Conservation (phyloP, 2,329 filamentous ascomycete species). For the Tolypocladium paradoxum region DNA sequence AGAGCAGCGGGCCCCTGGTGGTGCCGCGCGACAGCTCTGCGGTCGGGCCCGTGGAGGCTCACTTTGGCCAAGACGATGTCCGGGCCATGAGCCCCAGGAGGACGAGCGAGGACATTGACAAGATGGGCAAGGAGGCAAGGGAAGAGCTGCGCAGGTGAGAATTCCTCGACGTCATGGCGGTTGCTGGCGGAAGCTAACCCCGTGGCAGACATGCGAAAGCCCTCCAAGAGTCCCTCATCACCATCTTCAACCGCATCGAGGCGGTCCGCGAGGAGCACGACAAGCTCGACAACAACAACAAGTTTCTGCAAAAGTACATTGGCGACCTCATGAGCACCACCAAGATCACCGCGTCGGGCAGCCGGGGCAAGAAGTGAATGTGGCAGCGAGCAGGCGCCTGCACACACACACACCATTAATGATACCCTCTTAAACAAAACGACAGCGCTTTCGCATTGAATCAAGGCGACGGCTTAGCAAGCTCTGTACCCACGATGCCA, state of each 20-base stretch:
- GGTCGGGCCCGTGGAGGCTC: constrained; percentile 60
- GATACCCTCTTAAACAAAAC: background rate
- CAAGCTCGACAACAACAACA: constrained; percentile 94
- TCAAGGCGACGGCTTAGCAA: background rate
- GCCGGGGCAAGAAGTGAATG: constrained; percentile 41
- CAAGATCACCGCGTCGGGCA: constrained; percentile 53
- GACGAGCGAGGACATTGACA: constrained; percentile 84
- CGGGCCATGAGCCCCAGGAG: constrained; percentile 88
- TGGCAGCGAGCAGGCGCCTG: background rate
- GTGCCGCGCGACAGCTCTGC: constrained; percentile 67
- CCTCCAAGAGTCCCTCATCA: constrained; percentile 79
- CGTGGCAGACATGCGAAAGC: constrained; percentile 67
- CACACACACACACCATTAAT: background rate
- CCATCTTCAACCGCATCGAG: constrained; percentile 88
- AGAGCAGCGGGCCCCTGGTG: constrained; percentile 74
- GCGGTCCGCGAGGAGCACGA: constrained; percentile 90
- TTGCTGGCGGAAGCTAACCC: background rate
- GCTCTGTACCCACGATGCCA: background rate
- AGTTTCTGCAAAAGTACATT: constrained; percentile 95
- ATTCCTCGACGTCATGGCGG: background rate
- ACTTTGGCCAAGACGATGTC: constrained; percentile 79
- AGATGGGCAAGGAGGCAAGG: constrained; percentile 72
- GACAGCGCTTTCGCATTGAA: background rate
- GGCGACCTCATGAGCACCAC: constrained; percentile 87
- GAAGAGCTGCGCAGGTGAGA: constrained; percentile 48